These are phyloP conservation scores for Chrysoporthe deuterocubensis DNA, from an alignment of 2,329 filamentous ascomycete species.

Conservation along the genomic window DNA sequence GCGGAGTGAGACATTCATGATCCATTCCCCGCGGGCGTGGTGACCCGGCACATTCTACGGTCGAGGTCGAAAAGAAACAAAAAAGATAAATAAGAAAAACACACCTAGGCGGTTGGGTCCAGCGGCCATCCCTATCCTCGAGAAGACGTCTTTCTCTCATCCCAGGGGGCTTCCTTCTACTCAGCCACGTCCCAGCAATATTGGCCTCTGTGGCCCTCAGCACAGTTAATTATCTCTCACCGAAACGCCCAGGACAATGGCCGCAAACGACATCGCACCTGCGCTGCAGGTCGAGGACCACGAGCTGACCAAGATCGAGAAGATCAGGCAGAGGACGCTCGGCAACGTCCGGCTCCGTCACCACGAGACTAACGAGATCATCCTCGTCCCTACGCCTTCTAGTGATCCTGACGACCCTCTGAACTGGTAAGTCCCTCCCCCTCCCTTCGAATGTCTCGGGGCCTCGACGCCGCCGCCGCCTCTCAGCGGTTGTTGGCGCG, in stretches of 20 bases:
- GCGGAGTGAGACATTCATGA: slow-evolving; percentile 1
- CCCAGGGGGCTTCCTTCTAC: background rate
- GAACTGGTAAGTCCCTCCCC: slow-evolving; percentile 47
- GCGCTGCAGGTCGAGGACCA: slow-evolving; percentile 27
- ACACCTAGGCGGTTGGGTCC: background rate
- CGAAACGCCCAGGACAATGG: slow-evolving; percentile 11
- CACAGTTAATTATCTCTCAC: background rate
- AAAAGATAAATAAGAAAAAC: background rate
- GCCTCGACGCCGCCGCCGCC: no score
- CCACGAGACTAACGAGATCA: slow-evolving; percentile 50
- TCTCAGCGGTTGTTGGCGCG: slow-evolving; percentile 18
- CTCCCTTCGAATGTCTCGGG: background rate
- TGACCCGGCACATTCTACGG: background rate
- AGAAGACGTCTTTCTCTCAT: background rate
- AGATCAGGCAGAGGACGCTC: slow-evolving; percentile 36
- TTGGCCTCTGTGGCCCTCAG: background rate
- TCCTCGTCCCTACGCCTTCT: slow-evolving; percentile 55
- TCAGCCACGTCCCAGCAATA: background rate
- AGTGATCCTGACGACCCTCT: slow-evolving; percentile 57
- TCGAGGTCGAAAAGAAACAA: background rate
- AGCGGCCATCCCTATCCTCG: background rate
- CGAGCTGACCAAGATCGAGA: slow-evolving; percentile 28
- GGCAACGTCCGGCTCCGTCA: slow-evolving; percentile 49
- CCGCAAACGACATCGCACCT: slow-evolving; percentile 30
- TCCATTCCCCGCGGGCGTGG: background rate